These are phyloP conservation scores for Syzygium malaccense DNA, from an alignment of 441 rosid genomes.

Conservation along the genomic window DNA sequence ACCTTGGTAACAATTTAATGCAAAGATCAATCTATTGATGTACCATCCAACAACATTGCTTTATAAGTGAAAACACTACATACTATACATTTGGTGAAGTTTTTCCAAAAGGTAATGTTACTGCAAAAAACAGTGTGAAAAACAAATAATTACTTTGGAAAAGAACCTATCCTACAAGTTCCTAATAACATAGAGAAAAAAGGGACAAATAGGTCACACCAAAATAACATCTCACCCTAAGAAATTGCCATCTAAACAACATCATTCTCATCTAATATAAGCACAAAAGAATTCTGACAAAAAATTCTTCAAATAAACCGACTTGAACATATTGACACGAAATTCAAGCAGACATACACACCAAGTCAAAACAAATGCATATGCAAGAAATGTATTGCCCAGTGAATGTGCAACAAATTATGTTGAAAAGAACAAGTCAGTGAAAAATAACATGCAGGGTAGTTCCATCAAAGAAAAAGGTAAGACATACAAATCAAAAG, in stretches of 20 bases:
- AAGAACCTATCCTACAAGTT: too few species aligned
- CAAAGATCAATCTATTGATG: background rate
- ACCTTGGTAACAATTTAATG: too few species aligned
- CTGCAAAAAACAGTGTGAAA: background rate
- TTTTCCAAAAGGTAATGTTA: background rate
- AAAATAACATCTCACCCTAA: background rate
- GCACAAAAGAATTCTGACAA: background rate
- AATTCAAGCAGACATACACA: too few species aligned
- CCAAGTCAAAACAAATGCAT: too few species aligned
- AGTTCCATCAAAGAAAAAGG: too few species aligned
- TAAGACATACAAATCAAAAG: background rate
- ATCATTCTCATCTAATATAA: background rate
- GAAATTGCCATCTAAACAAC: background rate
- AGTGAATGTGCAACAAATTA: too few species aligned
- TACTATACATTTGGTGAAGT: background rate
- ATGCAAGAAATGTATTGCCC: too few species aligned
- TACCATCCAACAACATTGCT: background rate
- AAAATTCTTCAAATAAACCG: background rate
- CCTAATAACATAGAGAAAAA: background rate
- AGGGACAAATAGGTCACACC: background rate
- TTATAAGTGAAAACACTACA: background rate
- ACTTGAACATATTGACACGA: too few species aligned
- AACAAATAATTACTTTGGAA: too few species aligned
- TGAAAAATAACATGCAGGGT: too few species aligned
- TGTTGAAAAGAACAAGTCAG: too few species aligned